These are phyloP conservation scores for Yarrowia deformans DNA, from an alignment of 805 yeast species.

Conservation along the genomic window DNA sequence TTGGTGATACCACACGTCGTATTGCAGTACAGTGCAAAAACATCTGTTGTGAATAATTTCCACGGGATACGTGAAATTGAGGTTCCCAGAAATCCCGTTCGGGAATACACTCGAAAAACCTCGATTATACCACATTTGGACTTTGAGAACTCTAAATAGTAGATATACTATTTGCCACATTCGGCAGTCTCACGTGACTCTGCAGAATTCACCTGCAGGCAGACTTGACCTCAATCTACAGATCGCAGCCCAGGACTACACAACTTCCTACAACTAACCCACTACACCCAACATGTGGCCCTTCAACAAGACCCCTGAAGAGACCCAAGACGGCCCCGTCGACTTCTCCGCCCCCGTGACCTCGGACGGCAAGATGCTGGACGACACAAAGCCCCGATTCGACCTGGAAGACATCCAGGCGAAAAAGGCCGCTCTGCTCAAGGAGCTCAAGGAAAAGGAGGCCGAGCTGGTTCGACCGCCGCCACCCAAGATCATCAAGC, in stretches of 20 bases:
- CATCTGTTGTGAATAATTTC: no score
- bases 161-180: neutral
- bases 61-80: no score
- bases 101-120: neutral
- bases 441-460: slow-evolving; percentile 34
- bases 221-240: slow-evolving; percentile 24
- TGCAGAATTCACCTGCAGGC: slow-evolving; percentile 17
- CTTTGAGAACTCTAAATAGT: neutral
- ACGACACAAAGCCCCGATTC: slow-evolving; percentile 26
- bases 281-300: slow-evolving; percentile 20
- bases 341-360: slow-evolving; percentile 26
- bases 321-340: slow-evolving; percentile 11
- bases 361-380: slow-evolving; percentile 4
- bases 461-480: slow-evolving; percentile 34
- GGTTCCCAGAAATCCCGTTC: no score
- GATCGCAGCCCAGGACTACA: neutral
- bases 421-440: slow-evolving; percentile 31
- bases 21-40: no score
- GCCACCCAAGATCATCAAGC: slow-evolving; percentile 26
- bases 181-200: neutral
- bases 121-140: neutral
- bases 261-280: neutral
- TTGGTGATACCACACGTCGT: no score
- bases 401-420: slow-evolving; percentile 36
- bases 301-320: slow-evolving; percentile 12